Evolutionary conservation across 192 early-diverging fungal genomes (phyloP).

Genomic region (Chytriomyces hyalinus): DNA sequence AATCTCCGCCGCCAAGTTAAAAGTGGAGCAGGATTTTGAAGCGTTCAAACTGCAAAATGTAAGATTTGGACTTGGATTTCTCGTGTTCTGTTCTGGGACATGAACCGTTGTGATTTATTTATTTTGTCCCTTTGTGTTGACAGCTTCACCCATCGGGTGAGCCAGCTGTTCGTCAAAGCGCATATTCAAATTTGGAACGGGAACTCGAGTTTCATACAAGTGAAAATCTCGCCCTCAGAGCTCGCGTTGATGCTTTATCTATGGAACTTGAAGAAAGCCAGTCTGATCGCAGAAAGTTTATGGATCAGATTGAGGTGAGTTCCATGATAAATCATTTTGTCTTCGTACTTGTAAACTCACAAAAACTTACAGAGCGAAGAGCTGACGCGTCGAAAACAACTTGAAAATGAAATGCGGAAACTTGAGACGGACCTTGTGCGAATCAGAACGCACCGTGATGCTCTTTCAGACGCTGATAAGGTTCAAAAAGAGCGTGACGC

Average conservation of each 20-base stretch:
- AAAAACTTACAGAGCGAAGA: slow-evolving; percentile 41
- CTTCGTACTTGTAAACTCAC: neutral
- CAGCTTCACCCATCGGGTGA: slow-evolving; percentile 34
- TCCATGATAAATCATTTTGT: neutral
- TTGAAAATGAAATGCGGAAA: slow-evolving; percentile 52
- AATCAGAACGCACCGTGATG: slow-evolving; percentile 51
- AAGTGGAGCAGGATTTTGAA: slow-evolving; percentile 42
- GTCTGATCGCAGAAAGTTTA: slow-evolving; percentile 45
- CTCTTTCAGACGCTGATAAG: slow-evolving; percentile 46
- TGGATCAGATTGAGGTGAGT: slow-evolving; percentile 48
- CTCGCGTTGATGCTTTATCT: slow-evolving; percentile 39
- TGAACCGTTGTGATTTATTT: neutral
- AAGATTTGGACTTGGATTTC: neutral
- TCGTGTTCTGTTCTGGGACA: neutral
- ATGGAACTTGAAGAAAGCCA: slow-evolving; percentile 42
- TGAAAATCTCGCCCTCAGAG: slow-evolving; percentile 42
- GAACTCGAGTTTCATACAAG: slow-evolving; percentile 38
- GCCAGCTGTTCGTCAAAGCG: slow-evolving; percentile 23
- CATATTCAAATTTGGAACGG: slow-evolving; percentile 41
- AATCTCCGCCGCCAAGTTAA: slow-evolving; percentile 31
- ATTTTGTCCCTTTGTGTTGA: neutral
- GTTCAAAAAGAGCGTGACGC: slow-evolving; percentile 48
- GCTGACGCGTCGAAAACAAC: slow-evolving; percentile 41
- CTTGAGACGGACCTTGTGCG: slow-evolving; percentile 51
- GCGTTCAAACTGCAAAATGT: slow-evolving; percentile 26